Evolutionary conservation across 2,329 filamentous ascomycete species (phyloP).

Genomic region (Fonsecaea monophora): DNA sequence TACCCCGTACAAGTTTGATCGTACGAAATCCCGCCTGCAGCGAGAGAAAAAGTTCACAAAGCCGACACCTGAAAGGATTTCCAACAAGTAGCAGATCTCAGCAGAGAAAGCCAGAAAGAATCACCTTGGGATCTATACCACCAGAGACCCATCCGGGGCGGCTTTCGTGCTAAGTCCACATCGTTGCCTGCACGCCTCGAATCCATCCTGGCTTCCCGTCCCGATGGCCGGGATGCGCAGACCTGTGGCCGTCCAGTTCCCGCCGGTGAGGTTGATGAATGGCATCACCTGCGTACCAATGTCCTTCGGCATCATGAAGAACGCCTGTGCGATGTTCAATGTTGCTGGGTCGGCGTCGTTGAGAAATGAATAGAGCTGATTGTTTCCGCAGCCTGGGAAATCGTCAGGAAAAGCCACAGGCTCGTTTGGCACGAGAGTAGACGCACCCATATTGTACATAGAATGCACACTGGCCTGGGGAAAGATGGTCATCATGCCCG

Average conservation of each 20-base stretch:
- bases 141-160: neutral
- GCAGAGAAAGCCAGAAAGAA: neutral
- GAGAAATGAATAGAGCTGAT: slow-evolving; percentile 55
- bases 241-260: slow-evolving; percentile 42
- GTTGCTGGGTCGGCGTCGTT: slow-evolving; percentile 54
- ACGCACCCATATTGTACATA: slow-evolving; percentile 54
- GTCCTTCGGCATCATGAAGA: slow-evolving; percentile 49
- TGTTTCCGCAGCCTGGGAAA: slow-evolving; percentile 48
- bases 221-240: slow-evolving; percentile 48
- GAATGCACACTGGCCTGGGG: slow-evolving; percentile 54
- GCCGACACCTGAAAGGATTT: neutral
- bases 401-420: slow-evolving; percentile 38
- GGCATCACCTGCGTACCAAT: slow-evolving; percentile 54
- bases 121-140: neutral
- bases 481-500: slow-evolving; percentile 56
- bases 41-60: neutral
- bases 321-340: slow-evolving; percentile 50
- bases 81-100: slow-evolving; percentile 4
- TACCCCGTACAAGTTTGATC: slow-evolving; percentile 15
- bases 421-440: neutral
- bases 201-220: slow-evolving; percentile 53
- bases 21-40: neutral
- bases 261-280: slow-evolving; percentile 41
- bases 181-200: slow-evolving; percentile 45
- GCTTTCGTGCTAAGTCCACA: slow-evolving; percentile 20